phyloP scores from a whole-genome alignment of 2,329 filamentous ascomycete genomes.

The Lasiodiplodia citricola region DNA sequence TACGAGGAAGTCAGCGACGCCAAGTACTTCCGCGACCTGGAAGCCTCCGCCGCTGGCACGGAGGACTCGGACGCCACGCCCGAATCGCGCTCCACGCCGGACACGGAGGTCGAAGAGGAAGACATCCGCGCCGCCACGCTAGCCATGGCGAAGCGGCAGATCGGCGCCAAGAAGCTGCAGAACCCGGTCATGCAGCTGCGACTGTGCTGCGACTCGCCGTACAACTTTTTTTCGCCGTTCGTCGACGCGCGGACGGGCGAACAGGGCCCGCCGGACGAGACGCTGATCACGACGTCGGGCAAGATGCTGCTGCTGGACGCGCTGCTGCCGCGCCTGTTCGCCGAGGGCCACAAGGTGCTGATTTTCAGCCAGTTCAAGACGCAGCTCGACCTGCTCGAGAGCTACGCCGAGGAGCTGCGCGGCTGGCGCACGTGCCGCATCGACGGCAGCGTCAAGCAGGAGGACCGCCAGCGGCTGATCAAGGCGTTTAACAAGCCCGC shows the following conservation, averaged over 20 bases:
- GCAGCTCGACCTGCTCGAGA: slow-evolving; percentile 86
- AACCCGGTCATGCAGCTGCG: slow-evolving; percentile 93
- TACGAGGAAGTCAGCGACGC: slow-evolving; percentile 78
- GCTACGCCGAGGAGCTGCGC: slow-evolving; percentile 80
- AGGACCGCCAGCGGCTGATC: slow-evolving; percentile 56
- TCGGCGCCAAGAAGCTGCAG: slow-evolving; percentile 88
- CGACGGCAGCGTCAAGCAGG: slow-evolving; percentile 83
- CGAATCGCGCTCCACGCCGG: slow-evolving; percentile 39
- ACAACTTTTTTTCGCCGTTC: slow-evolving; percentile 97
- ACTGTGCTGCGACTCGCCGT: slow-evolving; percentile 88
- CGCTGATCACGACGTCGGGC: slow-evolving; percentile 82
- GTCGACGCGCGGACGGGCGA: slow-evolving; percentile 50
- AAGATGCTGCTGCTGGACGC: slow-evolving; percentile 96
- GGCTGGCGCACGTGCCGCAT: slow-evolving; percentile 86
- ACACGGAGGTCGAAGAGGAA: slow-evolving; percentile 63
- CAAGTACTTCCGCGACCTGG: slow-evolving; percentile 80
- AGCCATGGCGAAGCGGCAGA: slow-evolving; percentile 82
- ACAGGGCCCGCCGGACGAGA: slow-evolving; percentile 68
- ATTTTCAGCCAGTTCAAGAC: slow-evolving; percentile 98
- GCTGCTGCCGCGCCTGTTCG: slow-evolving; percentile 76
- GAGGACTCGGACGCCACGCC: slow-evolving; percentile 47
- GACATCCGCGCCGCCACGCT: slow-evolving; percentile 69
- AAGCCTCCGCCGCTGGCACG: slow-evolving; percentile 43
- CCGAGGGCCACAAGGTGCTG: slow-evolving; percentile 82
- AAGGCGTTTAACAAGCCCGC: slow-evolving; percentile 53